These are phyloP conservation scores for Gnomoniopsis sp. DNA, from an alignment of 2,329 filamentous ascomycete species.

Conservation along the genomic window DNA sequence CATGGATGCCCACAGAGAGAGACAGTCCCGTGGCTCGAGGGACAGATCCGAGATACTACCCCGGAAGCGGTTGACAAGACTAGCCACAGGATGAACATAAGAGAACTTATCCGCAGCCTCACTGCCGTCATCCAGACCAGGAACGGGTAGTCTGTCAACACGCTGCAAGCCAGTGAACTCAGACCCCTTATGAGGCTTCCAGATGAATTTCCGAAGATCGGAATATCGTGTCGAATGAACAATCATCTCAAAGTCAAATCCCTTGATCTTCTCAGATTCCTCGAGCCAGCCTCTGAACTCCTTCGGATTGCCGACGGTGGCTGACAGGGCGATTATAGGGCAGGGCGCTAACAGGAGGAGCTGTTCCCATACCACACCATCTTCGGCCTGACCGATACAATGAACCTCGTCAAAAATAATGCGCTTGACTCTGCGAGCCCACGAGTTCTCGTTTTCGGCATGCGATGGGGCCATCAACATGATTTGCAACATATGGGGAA, in stretches of 20 bases:
- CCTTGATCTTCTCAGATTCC: slow-evolving; percentile 60
- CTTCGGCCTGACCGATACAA: slow-evolving; percentile 72
- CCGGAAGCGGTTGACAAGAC: slow-evolving; percentile 36
- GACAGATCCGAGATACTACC: slow-evolving; percentile 64
- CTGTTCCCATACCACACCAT: slow-evolving; percentile 77
- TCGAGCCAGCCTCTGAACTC: slow-evolving; percentile 69
- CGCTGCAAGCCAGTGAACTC: slow-evolving; percentile 50
- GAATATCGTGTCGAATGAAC: slow-evolving; percentile 69
- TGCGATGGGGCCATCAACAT: slow-evolving; percentile 68
- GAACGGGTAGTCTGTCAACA: slow-evolving; percentile 37
- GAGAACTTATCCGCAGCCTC: slow-evolving; percentile 47
- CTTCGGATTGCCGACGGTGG: slow-evolving; percentile 72
- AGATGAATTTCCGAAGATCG: slow-evolving; percentile 73
- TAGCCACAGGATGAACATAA: slow-evolving; percentile 17
- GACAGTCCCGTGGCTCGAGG: slow-evolving; percentile 69
- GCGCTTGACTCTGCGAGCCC: slow-evolving; percentile 65
- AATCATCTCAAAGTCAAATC: slow-evolving; percentile 64
- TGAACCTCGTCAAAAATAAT: slow-evolving; percentile 85
- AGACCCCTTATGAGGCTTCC: slow-evolving; percentile 46
- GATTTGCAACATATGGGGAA: slow-evolving; percentile 75
- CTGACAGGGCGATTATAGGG: slow-evolving; percentile 75
- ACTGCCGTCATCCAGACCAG: slow-evolving; percentile 43
- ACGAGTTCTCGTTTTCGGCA: slow-evolving; percentile 50
- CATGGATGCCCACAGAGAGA: slow-evolving; percentile 64
- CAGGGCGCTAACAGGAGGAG: slow-evolving; percentile 70